Percentiles rank a stretch among this genome's conserved stretches.
phyloP scores from a whole-genome alignment of 345 rosid species.

The Cardamine chenopodiifolia region DNA sequence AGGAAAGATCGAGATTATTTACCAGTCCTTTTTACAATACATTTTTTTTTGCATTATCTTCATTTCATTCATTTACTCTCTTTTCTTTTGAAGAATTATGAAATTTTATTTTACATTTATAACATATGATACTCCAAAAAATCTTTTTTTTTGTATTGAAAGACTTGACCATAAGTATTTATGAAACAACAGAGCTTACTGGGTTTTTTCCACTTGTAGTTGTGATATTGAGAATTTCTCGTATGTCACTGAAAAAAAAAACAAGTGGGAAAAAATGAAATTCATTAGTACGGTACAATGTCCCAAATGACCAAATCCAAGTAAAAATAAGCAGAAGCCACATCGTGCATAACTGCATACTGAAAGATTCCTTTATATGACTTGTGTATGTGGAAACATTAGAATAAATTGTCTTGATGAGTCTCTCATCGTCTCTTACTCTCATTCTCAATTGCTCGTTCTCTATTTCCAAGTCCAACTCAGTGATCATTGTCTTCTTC shows the following conservation, averaged over 20 bases:
- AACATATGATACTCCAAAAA: not conserved
- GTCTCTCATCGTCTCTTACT: constrained; percentile 10
- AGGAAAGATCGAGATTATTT: not conserved
- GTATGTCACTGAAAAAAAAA: too few relatives aligned
- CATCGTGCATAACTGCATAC: too few relatives aligned
- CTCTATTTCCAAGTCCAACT: constrained; percentile 49
- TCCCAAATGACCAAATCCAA: too few relatives aligned
- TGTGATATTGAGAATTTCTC: too few relatives aligned
- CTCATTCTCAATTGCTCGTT: constrained; percentile 63
- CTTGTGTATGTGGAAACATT: not conserved
- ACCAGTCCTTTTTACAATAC: not conserved
- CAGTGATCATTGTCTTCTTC: constrained; percentile 53
- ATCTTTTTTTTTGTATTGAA: not conserved
- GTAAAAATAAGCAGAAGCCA: too few relatives aligned
- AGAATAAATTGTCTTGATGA: not conserved
- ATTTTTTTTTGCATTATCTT: not conserved
- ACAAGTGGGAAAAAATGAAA: too few relatives aligned
- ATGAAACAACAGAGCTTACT: not conserved
- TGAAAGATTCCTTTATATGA: too few relatives aligned
- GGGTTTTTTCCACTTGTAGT: not conserved
- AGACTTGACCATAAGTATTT: not conserved
- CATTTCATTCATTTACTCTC: not conserved
- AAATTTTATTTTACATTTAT: not conserved
- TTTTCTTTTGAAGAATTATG: not conserved
- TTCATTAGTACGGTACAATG: too few relatives aligned